Base-by-base conservation (phyloP, 1,139 yeast genomes). In the Citeromyces hawaiiensis region DNA sequence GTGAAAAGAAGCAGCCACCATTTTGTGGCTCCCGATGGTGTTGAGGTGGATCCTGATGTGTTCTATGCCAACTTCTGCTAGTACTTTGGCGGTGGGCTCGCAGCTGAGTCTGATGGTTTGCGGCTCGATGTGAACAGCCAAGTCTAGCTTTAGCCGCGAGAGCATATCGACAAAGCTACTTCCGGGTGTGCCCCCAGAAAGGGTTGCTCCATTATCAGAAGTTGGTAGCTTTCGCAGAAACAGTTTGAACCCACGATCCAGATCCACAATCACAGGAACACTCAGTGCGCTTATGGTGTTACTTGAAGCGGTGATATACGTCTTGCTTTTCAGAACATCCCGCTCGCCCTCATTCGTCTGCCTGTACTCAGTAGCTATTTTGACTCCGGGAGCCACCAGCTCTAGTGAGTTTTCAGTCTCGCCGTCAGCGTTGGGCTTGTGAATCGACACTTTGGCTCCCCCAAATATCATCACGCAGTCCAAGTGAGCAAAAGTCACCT, bases 61-160 rank as follows among this genome's bases (percentile, higher is more conserved):
- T 27, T 77, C 82, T 33, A 81, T 65, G 2, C 85, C 82, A 18
- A 86, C 80, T 25, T 83, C 72, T 0, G 96, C 94, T 30, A 87
- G 88, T 1, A 91, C 94, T 53, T 83, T 85, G 0, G 97, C 97
- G 11, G 80, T 78, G 0, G 98, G 97, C 46, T 83, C 91, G 65
- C 97, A 91, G 48, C 94, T 82, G 40, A 91, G 63, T 3, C 83
- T 72, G 25, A 91, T 56, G 39, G 71, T 73, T 53, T 91, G 97
- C 32, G 76, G 72, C 23, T 79, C 86, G 39, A 88, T 70, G 38
- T 72, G 64, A 4, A 87, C 49, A 1, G 81, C 76, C 40, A 83
- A 56, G 42, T 75, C 78, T 18, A 87, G 52, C 48, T 83, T 88
- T 43, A 82, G 43, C 17, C 46, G 53, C 40, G 44, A 52, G 27